phyloP scores from a whole-genome alignment of 2,329 filamentous ascomycete species.

The Fusarium haematococcum region DNA sequence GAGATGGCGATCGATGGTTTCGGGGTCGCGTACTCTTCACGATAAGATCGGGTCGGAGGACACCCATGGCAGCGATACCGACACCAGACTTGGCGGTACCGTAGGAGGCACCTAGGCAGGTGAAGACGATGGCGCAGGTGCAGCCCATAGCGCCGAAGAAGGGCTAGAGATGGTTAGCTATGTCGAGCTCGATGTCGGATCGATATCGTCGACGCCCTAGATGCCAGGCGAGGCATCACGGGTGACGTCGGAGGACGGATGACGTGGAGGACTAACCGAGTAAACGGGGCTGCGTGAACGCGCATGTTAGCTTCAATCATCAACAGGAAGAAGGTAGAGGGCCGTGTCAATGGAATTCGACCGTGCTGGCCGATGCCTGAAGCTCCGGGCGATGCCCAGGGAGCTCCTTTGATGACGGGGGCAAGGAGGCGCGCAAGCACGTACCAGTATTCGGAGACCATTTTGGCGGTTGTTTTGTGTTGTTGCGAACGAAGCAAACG shows the following conservation, averaged over 20 bases:
- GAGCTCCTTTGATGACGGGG: conserved; percentile 48
- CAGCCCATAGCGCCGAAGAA: conserved; percentile 99
- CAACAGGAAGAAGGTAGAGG: conserved; percentile 7
- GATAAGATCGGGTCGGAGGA: conserved; percentile 96
- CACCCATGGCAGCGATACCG: conserved; percentile 98
- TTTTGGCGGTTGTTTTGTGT: conserved; percentile 59
- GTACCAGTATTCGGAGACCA: conserved; percentile 87
- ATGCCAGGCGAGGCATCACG: conserved; percentile 32
- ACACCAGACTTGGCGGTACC: conserved; percentile 99
- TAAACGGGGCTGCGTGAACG: conserved; percentile 84
- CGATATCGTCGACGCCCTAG: conserved; percentile 31
- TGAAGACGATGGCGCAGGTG: conserved; percentile 96
- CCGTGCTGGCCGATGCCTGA: conserved; percentile 37
- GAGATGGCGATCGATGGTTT: neutral
- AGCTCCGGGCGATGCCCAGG: conserved; percentile 47
- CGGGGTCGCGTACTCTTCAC: conserved; percentile 86
- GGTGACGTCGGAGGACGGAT: conserved; percentile 48
- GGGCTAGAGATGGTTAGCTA: conserved; percentile 64
- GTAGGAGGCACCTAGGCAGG: conserved; percentile 95
- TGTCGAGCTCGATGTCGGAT: conserved; percentile 27
- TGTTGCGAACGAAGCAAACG: conserved; percentile 9
- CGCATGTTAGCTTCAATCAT: conserved; percentile 57
- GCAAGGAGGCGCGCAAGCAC: conserved; percentile 56
- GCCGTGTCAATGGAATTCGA: conserved; percentile 11
- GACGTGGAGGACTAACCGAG: conserved; percentile 81